A percentile compares a stretch with the other conserved stretches of the same genome.
Conservation (phyloP, 2,329 filamentous ascomycete species). For the Pestalotiopsis fici region DNA sequence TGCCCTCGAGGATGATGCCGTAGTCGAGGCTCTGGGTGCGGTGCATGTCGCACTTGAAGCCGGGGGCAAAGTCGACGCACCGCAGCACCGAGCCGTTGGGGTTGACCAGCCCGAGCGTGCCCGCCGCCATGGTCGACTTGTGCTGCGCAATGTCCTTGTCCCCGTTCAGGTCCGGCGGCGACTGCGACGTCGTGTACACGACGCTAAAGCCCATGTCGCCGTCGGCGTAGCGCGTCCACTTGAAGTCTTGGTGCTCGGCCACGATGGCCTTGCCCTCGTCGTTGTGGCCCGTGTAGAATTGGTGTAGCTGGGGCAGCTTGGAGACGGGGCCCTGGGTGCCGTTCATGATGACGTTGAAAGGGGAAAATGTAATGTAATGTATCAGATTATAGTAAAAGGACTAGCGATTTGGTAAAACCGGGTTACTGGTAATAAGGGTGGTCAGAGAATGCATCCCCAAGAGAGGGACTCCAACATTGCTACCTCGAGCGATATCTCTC, state of each 20-base stretch:
- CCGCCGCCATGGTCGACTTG: constrained; percentile 29
- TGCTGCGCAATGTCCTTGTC: constrained; percentile 42
- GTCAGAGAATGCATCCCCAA: background rate
- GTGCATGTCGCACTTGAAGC: constrained; percentile 46
- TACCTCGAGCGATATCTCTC: background rate
- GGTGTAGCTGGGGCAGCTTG: constrained; percentile 18
- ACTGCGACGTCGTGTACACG: constrained; percentile 41
- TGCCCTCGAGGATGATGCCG: constrained; percentile 55
- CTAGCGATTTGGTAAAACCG: background rate
- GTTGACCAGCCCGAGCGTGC: constrained; percentile 38
- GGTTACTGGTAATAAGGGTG: background rate
- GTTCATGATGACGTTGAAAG: background rate
- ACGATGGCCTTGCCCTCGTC: constrained; percentile 34
- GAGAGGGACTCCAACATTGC: background rate
- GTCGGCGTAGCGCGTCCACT: constrained; percentile 30
- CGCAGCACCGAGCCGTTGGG: constrained; percentile 37
- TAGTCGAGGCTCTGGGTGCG: constrained; percentile 56
- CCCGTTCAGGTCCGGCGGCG: constrained; percentile 38
- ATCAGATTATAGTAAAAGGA: background rate
- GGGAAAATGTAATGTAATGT: background rate
- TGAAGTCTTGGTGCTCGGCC: constrained; percentile 26
- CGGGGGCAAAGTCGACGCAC: constrained; percentile 49
- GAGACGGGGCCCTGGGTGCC: constrained; percentile 8
- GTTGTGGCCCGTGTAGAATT: constrained; percentile 29
- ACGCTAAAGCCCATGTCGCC: constrained; percentile 37